Base-by-base conservation (phyloP, 2,329 filamentous ascomycete genomes). In the Leptographium lundbergii region DNA sequence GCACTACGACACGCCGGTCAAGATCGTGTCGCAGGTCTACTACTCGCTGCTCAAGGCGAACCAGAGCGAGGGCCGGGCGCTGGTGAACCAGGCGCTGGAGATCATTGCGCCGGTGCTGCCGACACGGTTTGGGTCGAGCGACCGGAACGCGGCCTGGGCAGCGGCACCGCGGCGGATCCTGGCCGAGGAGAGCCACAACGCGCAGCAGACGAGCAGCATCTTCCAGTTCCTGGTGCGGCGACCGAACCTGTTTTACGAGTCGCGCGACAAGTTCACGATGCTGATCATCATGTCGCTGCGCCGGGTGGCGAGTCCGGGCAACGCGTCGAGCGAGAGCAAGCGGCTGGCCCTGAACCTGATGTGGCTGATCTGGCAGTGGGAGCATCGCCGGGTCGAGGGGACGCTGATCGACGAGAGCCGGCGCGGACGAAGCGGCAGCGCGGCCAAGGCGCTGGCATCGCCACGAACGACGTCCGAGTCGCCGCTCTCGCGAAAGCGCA, bases 171-270 rank as follows among this genome's bases (percentile, higher is more conserved):
- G 92, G 50, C 89, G 91, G 58, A 95, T 99, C 32, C 75, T 99
- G 25, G 86, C 90, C 4, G 95, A 99, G 69, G 94, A 99, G 71
- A 91, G 89, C 29, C 89, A 94, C 63, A 99, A 99, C 66, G 80
- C 92, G 54, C 91, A 95, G 71, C 94, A 97, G 73, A 87, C 97
- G 74, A 96, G 91, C 57, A 94, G 88, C 74, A 97, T 99, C 66
- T 97, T 96, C 76, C 88, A 96, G 67, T 99, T 99, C 73, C 78
- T 99, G 39, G 92, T 96, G 42, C 84, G 89, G 59, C 92, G 99
- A 69, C 88, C 91, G 0, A 87, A 94, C 67, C 76, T 99, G 5
- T 99, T 99, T 74, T 99, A 95, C 66, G 92, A 97, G 63, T 91
- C 90, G 1, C 81, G 94, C 58, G 94, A 99, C 64, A 91, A 92